Evolutionary conservation across 495 filamentous ascomycete species (phyloP).

Genomic region (Podospora comata): DNA sequence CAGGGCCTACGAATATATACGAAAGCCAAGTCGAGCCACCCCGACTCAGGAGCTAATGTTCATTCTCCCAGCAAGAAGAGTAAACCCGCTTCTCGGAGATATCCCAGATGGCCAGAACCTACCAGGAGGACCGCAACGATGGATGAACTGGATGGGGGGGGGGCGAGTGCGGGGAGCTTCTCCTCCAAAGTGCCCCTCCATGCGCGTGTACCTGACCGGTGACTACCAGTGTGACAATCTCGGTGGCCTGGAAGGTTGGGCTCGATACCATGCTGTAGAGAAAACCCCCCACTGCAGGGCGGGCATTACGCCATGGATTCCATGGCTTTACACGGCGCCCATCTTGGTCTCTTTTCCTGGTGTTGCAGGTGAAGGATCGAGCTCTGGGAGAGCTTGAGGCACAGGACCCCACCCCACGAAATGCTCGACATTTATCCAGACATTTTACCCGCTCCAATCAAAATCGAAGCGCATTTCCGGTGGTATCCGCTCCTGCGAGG

Average conservation of each 20-base stretch:
- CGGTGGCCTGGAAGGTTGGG: constrained; percentile 2
- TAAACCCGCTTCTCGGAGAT: constrained; percentile 29
- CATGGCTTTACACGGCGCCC: neutral
- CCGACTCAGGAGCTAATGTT: neutral
- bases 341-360: constrained; percentile 8
- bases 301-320: constrained; percentile 33
- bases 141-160: neutral
- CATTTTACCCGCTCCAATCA: constrained; percentile 41
- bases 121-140: constrained; percentile 3
- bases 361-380: neutral
- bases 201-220: neutral
- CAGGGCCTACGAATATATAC: constrained; percentile 20
- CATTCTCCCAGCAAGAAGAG: neutral
- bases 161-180: constrained; percentile 13
- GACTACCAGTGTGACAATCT: neutral
- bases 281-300: neutral
- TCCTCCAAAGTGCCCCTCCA: neutral
- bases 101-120: constrained; percentile 3
- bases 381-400: neutral
- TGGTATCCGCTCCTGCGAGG: constrained; percentile 26
- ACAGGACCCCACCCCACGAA: constrained; percentile 18
- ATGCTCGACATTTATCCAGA: constrained; percentile 28
- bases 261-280: neutral
- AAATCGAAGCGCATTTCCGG: constrained; percentile 15
- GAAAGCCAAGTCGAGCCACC: neutral